These are phyloP conservation scores for Melastoma malabathricum DNA, from an alignment of 345 rosid species.

Conservation along the genomic window DNA sequence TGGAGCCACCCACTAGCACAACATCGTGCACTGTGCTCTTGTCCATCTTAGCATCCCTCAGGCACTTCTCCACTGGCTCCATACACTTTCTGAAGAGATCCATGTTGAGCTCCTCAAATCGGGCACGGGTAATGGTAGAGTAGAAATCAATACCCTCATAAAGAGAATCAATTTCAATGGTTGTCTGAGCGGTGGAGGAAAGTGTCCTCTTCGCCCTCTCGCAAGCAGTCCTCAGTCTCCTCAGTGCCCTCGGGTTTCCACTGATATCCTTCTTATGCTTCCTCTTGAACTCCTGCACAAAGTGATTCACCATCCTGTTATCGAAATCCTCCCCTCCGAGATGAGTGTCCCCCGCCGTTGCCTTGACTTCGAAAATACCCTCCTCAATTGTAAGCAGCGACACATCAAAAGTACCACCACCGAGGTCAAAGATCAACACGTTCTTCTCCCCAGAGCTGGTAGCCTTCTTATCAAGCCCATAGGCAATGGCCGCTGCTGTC, in stretches of 20 bases:
- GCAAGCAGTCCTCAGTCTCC: conserved; percentile 32
- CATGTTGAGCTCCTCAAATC: too few species aligned
- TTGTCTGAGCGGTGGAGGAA: too few species aligned
- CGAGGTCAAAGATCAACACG: conserved; percentile 13
- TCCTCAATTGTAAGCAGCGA: conserved; percentile 42
- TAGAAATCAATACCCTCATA: conserved; percentile 21
- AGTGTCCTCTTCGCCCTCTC: too few species aligned
- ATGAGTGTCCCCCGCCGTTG: conserved; percentile 46
- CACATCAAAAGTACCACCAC: conserved; percentile 38
- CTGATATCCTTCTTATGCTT: conserved; percentile 40
- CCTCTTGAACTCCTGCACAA: conserved; percentile 38
- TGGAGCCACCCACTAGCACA: too few species aligned
- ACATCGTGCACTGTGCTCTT: too few species aligned
- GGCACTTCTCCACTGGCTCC: too few species aligned
- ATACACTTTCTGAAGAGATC: too few species aligned
- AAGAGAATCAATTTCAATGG: conserved; percentile 27
- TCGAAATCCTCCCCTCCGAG: conserved; percentile 43
- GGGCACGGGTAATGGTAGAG: too few species aligned
- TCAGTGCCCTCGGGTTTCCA: conserved; percentile 38
- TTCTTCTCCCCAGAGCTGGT: conserved; percentile 36
- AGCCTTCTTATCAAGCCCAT: conserved; percentile 48
- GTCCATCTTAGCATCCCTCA: too few species aligned
- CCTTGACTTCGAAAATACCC: conserved; percentile 42
- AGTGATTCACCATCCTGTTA: conserved; percentile 35
- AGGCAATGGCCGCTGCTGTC: conserved; percentile 46